These are phyloP conservation scores for Serendipita indica DNA, from an alignment of 768 basidiomycete species.

Conservation along the genomic window DNA sequence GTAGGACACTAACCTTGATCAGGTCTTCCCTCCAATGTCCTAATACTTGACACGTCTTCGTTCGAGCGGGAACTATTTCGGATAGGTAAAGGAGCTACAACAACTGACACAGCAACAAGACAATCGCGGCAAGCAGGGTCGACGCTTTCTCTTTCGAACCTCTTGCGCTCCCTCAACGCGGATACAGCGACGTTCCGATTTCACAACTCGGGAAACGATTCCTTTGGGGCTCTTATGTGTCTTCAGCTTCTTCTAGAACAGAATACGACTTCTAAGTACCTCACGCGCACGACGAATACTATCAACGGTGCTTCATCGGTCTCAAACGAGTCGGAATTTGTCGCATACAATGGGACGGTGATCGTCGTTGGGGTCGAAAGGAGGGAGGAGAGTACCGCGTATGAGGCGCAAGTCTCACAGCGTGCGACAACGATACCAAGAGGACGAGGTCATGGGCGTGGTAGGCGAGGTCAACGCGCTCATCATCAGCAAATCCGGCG, in stretches of 20 bases:
- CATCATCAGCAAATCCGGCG: too few relatives aligned
- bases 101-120: too few relatives aligned
- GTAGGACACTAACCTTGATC: constrained; percentile 9
- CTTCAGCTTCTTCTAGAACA: constrained; percentile 58
- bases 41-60: constrained; percentile 47
- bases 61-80: constrained; percentile 51
- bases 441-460: too few relatives aligned
- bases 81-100: constrained; percentile 41
- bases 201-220: constrained; percentile 72
- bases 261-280: constrained; percentile 13
- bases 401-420: too few relatives aligned
- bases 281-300: background rate
- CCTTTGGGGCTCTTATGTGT: constrained; percentile 50
- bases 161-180: constrained; percentile 45
- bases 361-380: too few relatives aligned
- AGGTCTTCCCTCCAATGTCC: constrained; percentile 64
- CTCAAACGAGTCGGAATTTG: too few relatives aligned
- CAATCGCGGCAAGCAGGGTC: constrained; percentile 36
- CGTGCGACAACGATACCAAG: too few relatives aligned
- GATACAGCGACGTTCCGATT: constrained; percentile 26
- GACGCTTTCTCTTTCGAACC: constrained; percentile 44
- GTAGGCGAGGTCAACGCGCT: too few relatives aligned
- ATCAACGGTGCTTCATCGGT: too few relatives aligned
- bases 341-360: too few relatives aligned
- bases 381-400: too few relatives aligned